phyloP scores from a whole-genome alignment of 2,329 filamentous ascomycete species.

The Aspergillus spinulosporus region DNA sequence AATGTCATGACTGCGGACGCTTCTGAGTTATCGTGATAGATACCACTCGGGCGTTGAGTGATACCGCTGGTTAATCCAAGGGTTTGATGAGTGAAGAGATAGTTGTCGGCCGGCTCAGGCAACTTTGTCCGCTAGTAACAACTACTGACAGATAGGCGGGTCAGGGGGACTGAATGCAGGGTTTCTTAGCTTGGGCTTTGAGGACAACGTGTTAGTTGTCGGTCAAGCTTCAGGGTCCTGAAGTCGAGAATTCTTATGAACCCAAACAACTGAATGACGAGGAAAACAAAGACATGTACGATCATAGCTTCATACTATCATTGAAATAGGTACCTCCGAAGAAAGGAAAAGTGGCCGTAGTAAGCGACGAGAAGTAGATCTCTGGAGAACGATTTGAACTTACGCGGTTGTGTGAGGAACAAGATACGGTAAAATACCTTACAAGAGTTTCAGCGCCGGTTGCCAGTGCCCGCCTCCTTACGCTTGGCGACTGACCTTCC shows the following conservation, averaged over 20 bases:
- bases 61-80: too few relatives aligned
- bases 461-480: slow-evolving; percentile 36
- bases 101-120: background rate
- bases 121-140: background rate
- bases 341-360: background rate
- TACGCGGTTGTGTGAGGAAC: background rate
- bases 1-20: too few relatives aligned
- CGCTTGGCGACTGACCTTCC: slow-evolving; percentile 34
- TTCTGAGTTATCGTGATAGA: too few relatives aligned
- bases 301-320: background rate
- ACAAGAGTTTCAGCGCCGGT: background rate
- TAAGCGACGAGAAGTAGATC: background rate
- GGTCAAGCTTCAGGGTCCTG: slow-evolving; percentile 18
- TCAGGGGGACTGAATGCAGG: slow-evolving; percentile 1
- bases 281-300: background rate
- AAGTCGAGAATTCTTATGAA: background rate
- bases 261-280: too few relatives aligned
- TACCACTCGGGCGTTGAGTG: too few relatives aligned
- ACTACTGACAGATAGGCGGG: slow-evolving; percentile 5
- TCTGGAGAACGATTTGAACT: background rate
- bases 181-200: background rate
- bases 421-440: slow-evolving; percentile 9
- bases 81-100: too few relatives aligned
- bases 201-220: slow-evolving; percentile 4
- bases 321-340: background rate